These are phyloP conservation scores for Fragaria iinumae DNA, from an alignment of 306 rosid genomes.

Conservation along the genomic window DNA sequence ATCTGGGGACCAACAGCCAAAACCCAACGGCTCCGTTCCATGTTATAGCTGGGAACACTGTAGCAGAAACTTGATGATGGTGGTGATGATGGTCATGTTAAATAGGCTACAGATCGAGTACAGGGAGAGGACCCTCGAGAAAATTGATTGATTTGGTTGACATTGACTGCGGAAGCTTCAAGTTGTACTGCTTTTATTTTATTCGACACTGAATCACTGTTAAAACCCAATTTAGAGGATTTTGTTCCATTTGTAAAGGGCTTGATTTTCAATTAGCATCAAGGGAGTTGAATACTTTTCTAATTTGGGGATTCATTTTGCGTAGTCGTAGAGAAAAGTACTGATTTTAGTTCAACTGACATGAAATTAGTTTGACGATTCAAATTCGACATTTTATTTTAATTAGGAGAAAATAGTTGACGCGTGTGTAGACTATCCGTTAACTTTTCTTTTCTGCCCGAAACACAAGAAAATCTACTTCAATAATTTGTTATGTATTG, in stretches of 20 bases:
- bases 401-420: neutral
- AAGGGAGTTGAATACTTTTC: neutral
- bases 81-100: neutral
- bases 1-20: neutral
- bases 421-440: neutral
- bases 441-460: too few relatives aligned
- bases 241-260: neutral
- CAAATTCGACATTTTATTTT: neutral
- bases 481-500: neutral
- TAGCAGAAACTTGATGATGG: neutral
- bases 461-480: neutral
- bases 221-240: neutral
- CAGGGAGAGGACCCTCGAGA: neutral
- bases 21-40: constrained; percentile 4
- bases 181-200: neutral
- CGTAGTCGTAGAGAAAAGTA: neutral
- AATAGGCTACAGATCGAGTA: neutral
- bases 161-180: neutral
- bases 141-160: neutral
- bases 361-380: neutral
- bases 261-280: neutral
- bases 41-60: constrained; percentile 1
- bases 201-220: neutral
- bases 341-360: neutral
- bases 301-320: neutral